Base-by-base conservation (phyloP, 2,329 filamentous ascomycete genomes). In the Emmonsiellopsis sp. region DNA sequence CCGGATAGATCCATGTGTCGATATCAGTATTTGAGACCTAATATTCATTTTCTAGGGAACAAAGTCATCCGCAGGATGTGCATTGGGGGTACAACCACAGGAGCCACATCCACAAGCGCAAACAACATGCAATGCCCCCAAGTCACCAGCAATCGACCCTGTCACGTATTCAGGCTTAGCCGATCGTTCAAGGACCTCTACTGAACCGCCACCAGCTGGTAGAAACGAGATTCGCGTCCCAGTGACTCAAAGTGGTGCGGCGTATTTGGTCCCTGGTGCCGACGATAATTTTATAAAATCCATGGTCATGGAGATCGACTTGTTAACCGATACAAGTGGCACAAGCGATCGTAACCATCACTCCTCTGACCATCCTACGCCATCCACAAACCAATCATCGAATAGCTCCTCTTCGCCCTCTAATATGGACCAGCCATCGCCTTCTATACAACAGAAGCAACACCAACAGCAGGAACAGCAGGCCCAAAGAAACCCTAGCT, bases 381-480 rank as follows among this genome's bases (percentile, higher is more conserved):
- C 69, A 10, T 65, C 63, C 6, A 69, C 68, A 2, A 52, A 68
- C 46, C 68, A 68, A 21, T 69, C 65, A 5, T 68, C 68, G 17
- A 70, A 68, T 44, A 65, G 62, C 2, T 68, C 68, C 11, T 65
- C 65, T 50, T 65, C 66, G 0, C 63, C 67, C 10, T 59, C 59
- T 2, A 63, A 59, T n/a, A 33, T 54, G 1, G 65, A 69, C 39
- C 59, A 65, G 6, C 56, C 61, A 14, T 63, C 65, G 2, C 62
- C 62, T 33, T 56, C 56, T 17, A 60, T 60, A 45, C 58, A 62
- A 44, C 56, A 61, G 42, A 57, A 62, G 37, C 49, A 52, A 36
- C 52, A 49, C 27, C 31, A 52, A 14, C 42, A 45, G 27, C 32
- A 54, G 51, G 5, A 56, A 56, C 32, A 55, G 47, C 46, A 52